Conservation (phyloP, 1,139 yeast species). For the Kurtzmaniella quercitrusa region DNA sequence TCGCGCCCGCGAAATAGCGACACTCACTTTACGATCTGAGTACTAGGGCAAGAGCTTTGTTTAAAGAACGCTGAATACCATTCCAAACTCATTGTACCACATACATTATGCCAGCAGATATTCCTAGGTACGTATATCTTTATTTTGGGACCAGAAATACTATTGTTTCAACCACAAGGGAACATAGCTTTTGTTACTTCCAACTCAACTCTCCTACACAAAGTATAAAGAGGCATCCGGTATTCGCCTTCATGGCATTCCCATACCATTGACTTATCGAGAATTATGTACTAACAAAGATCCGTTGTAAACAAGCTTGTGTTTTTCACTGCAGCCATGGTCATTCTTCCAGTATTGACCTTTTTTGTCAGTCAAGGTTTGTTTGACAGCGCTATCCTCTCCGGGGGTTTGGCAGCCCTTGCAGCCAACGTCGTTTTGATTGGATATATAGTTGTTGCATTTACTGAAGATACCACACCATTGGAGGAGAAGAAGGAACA, state of each 20-base stretch:
- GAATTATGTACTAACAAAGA: slow-evolving; percentile 32
- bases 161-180: too few species aligned
- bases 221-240: too few species aligned
- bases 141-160: neutral
- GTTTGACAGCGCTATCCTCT: slow-evolving; percentile 58
- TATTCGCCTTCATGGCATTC: too few species aligned
- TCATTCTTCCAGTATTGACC: slow-evolving; percentile 66
- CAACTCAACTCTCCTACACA: too few species aligned
- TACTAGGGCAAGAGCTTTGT: too few species aligned
- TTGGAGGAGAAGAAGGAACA: slow-evolving; percentile 29
- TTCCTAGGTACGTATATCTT: slow-evolving; percentile 49
- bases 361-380: slow-evolving; percentile 64
- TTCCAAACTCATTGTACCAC: neutral
- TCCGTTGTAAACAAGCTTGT: slow-evolving; percentile 68
- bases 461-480: slow-evolving; percentile 64
- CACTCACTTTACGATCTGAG: too few species aligned
- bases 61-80: too few species aligned
- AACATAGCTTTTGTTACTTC: too few species aligned
- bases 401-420: slow-evolving; percentile 89
- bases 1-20: too few species aligned
- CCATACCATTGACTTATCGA: too few species aligned
- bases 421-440: slow-evolving; percentile 84
- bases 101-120: slow-evolving; percentile 49
- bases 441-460: slow-evolving; percentile 84
- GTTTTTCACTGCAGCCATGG: slow-evolving; percentile 88